phyloP scores from a whole-genome alignment of 176 grass and related monocot genomes.

The Eleusine indica region DNA sequence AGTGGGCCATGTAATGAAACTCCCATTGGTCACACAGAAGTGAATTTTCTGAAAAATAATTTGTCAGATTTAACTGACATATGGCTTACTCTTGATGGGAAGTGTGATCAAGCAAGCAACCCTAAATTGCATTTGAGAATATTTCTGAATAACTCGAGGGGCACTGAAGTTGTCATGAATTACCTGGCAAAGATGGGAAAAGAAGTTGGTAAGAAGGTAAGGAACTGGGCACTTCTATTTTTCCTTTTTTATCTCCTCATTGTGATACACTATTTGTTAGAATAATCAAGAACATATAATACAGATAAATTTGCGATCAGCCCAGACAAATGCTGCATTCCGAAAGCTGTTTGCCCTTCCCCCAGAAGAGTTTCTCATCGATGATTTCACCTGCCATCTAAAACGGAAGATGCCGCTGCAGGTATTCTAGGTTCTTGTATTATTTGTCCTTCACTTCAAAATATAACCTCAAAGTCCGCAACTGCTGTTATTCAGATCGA shows the following conservation, averaged over 20 bases:
- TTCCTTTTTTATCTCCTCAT: neutral
- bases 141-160: constrained; percentile 90
- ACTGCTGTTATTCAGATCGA: neutral
- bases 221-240: neutral
- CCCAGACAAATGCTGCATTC: constrained; percentile 90
- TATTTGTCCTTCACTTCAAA: neutral
- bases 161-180: constrained; percentile 80
- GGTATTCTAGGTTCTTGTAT: constrained; percentile 42
- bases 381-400: constrained; percentile 98
- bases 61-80: constrained; percentile 77
- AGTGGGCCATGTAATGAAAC: constrained; percentile 64
- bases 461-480: neutral
- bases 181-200: constrained; percentile 88
- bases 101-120: constrained; percentile 72
- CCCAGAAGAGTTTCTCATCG: constrained; percentile 94
- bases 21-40: constrained; percentile 70
- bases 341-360: constrained; percentile 88
- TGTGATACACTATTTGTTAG: constrained; percentile 3
- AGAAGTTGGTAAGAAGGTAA: constrained; percentile 95
- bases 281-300: constrained; percentile 4
- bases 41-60: constrained; percentile 90
- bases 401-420: constrained; percentile 95
- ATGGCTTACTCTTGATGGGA: constrained; percentile 88
- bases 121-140: constrained; percentile 84
- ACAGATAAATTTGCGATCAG: constrained; percentile 86